Percentiles rank a stretch among this genome's conserved stretches.
Evolutionary conservation across 2,329 filamentous ascomycete species (phyloP).

Genomic region (Calonectria pseudoturangicola): DNA sequence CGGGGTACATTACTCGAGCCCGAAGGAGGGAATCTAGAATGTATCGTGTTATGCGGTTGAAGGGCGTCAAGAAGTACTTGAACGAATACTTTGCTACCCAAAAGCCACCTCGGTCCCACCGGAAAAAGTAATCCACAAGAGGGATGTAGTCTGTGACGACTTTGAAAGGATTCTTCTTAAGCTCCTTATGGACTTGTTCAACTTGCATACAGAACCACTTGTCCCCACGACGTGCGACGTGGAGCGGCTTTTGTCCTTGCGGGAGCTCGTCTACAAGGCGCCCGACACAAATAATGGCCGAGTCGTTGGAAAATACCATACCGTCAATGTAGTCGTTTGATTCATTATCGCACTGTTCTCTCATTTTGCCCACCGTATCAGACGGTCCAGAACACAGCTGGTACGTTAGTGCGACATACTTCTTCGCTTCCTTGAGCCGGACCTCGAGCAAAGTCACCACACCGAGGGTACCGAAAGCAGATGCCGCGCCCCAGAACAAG

Average conservation of each 20-base stretch:
- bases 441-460: slow-evolving; percentile 79
- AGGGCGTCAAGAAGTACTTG: slow-evolving; percentile 78
- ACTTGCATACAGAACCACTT: slow-evolving; percentile 86
- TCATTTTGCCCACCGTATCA: slow-evolving; percentile 65
- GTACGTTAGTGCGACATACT: slow-evolving; percentile 76
- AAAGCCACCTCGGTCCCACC: slow-evolving; percentile 82
- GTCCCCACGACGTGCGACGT: slow-evolving; percentile 76
- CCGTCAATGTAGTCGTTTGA: slow-evolving; percentile 80
- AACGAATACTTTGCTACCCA: slow-evolving; percentile 80
- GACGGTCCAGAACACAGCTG: slow-evolving; percentile 64
- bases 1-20: slow-evolving; percentile 79
- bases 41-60: slow-evolving; percentile 77
- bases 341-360: slow-evolving; percentile 62
- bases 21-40: slow-evolving; percentile 78
- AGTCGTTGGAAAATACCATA: slow-evolving; percentile 75
- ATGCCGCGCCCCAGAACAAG: slow-evolving; percentile 79
- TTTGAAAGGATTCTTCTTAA: slow-evolving; percentile 48
- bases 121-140: slow-evolving; percentile 80
- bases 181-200: slow-evolving; percentile 61
- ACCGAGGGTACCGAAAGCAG: slow-evolving; percentile 80
- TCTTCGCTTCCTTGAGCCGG: slow-evolving; percentile 72
- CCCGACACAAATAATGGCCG: slow-evolving; percentile 77
- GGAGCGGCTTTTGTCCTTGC: slow-evolving; percentile 57
- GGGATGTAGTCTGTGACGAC: slow-evolving; percentile 73
- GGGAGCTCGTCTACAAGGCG: slow-evolving; percentile 70